Evolutionary conservation across 495 filamentous ascomycete genomes (phyloP), one percentile per base, ranked within the genome.

Genomic region (Tuber aestivum): DNA sequence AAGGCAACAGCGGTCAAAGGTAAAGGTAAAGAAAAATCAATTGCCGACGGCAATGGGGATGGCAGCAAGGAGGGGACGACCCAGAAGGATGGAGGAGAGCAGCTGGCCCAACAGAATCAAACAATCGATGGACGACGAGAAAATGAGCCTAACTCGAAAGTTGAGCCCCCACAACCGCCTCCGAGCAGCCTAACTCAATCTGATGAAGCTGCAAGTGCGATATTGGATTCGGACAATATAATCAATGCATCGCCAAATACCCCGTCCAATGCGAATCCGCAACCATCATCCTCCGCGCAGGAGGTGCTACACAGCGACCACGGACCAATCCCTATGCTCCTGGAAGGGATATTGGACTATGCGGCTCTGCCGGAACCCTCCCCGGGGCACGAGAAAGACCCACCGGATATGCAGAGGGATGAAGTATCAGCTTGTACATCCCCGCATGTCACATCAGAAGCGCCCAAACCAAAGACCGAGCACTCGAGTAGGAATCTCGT

Each of bases 401-500:
- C 70, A 32, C 79, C 79, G 70, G 72, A 41, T 77, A 80, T 81
- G 77, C 56, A 16, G 70, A 75, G 69, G 70, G 69, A 71, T 71
- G 74, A 79, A 74, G 27, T 65, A 35, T 84, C 84, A 73, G 76
- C 82, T 65, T 74, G 81, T 42, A 84, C 85, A 71, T 75, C 77
- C 78, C 78, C 78, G 41, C 78, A 70, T 38, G 37, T 73, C 72
- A 40, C 70, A 35, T 45, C 71, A 75, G 76, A 79, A 72, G 27
- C 65, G 8, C 68, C 78, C 61, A 79, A 69, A 42, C 83, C 84
- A 73, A 83, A 87, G 38, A 85, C 87, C 70, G 87, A 89, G 78
- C 79, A 87, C 44, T 87, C 86, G 20, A 87, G 85, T 61, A 86
- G 87, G 70, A 87, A 84, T 65, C 77, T 90, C 27, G 86, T 89